phyloP scores from a whole-genome alignment of 2,329 filamentous ascomycete genomes.

The Colletotrichum sp. region DNA sequence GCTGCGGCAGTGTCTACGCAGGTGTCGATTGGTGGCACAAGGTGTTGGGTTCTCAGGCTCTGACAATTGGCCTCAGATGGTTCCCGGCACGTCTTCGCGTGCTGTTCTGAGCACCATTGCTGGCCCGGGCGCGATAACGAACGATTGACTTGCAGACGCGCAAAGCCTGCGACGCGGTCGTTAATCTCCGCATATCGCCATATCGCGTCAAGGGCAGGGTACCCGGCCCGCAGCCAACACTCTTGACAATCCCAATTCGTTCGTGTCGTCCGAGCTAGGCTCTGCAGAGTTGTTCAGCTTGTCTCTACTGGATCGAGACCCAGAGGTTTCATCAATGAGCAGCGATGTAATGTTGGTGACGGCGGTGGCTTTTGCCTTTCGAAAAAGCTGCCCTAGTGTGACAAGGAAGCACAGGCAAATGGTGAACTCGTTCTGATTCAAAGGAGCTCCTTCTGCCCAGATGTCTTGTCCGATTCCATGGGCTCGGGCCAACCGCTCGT shows the following conservation, averaged over 20 bases:
- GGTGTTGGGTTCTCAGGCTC: not conserved
- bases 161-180: not conserved
- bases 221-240: not conserved
- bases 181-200: constrained; percentile 5
- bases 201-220: not conserved
- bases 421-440: not conserved
- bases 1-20: not conserved
- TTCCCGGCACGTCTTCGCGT: constrained; percentile 1
- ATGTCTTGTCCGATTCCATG: constrained; percentile 9
- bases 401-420: not conserved
- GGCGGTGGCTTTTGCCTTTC: not conserved
- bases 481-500: not conserved
- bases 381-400: not conserved
- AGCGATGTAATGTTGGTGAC: constrained; percentile 9
- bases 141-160: not conserved
- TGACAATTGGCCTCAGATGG: not conserved
- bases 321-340: not conserved
- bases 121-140: not conserved
- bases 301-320: not conserved
- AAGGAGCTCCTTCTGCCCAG: not conserved
- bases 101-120: not conserved
- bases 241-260: not conserved
- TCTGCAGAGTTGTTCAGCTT: not conserved
- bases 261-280: not conserved
- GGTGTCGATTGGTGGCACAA: not conserved